These are phyloP conservation scores for Middelhovenomyces tepae DNA, from an alignment of 805 yeast genomes.

Conservation along the genomic window DNA sequence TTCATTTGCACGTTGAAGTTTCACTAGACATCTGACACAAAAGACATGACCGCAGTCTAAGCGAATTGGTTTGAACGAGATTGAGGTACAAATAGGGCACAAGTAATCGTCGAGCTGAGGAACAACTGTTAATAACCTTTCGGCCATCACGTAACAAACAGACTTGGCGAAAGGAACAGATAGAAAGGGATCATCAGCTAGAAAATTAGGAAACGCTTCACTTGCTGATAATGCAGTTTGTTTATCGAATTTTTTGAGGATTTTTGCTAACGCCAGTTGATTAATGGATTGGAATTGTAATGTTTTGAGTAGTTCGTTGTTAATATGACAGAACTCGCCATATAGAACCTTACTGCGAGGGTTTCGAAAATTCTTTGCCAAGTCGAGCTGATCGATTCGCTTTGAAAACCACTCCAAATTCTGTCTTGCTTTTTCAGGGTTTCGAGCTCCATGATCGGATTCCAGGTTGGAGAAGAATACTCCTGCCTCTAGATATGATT, in stretches of 20 bases:
- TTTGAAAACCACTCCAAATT: constrained; percentile 36
- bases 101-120: constrained; percentile 72
- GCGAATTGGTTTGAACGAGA: constrained; percentile 66
- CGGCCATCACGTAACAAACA: constrained; percentile 43
- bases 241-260: constrained; percentile 68
- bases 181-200: constrained; percentile 34
- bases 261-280: constrained; percentile 54
- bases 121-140: constrained; percentile 43
- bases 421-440: constrained; percentile 37
- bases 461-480: constrained; percentile 51
- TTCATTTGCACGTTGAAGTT: constrained; percentile 49
- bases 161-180: constrained; percentile 45
- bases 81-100: constrained; percentile 63
- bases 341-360: constrained; percentile 40
- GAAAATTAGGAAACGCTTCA: constrained; percentile 37
- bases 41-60: constrained; percentile 58
- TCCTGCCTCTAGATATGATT: constrained; percentile 55
- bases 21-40: constrained; percentile 65
- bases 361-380: constrained; percentile 36
- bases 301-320: constrained; percentile 45
- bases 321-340: constrained; percentile 42
- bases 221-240: constrained; percentile 44
- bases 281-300: constrained; percentile 56
- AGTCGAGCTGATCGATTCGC: constrained; percentile 31
- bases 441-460: constrained; percentile 36